Evolutionary conservation across 106 monocot genomes (phyloP), one percentile per base, ranked within the genome.

Genomic region (Dioscorea zingiberensis): DNA sequence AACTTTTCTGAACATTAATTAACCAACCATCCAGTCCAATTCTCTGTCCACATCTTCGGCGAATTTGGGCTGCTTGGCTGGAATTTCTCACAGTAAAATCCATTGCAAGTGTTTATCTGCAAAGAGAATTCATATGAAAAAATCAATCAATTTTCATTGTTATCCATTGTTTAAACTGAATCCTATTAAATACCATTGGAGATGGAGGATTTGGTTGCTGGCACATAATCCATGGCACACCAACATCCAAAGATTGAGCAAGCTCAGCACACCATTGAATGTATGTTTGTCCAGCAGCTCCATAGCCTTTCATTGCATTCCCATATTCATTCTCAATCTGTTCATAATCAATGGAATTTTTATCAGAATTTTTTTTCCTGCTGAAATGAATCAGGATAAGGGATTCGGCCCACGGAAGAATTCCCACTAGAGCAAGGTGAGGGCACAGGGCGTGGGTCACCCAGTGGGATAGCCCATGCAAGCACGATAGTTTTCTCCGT

Each of bases 301-400:
- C 66, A 26, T 82, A 77, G 1, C n/a, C 12, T 0, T 32, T 21
- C 54, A 59, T 57, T n/a, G 74, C 29, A 22, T 83, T 71, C 0
- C 80, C 80, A 55, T 77, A 85, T 44, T 85, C 85, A 47, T 85
- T 85, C 74, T 85, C 80, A 48, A 84, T 84, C 84, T 84, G 66
- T 45, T 48, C 30, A 51, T 12, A 27, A 2, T 49, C 18, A 49
- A 7, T 18, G 49, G 10, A 47, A 47, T 8, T 47, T n/a, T n/a
- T n/a, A n/a, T n/a, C n/a, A n/a, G n/a, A n/a, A n/a, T n/a, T n/a
- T n/a, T 30, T 30, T 30, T 30, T 30, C 7, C 30, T 30, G 30
- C 30, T 3, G 30, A 2, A 30, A 30, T 30, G 30, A 30, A 30
- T 30, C 30, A 30, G 2, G 30, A 30, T 2, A 30, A 30, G 7